Base-by-base conservation (phyloP, 129 eudicot species). In the Smallanthus sonchifolius region DNA sequence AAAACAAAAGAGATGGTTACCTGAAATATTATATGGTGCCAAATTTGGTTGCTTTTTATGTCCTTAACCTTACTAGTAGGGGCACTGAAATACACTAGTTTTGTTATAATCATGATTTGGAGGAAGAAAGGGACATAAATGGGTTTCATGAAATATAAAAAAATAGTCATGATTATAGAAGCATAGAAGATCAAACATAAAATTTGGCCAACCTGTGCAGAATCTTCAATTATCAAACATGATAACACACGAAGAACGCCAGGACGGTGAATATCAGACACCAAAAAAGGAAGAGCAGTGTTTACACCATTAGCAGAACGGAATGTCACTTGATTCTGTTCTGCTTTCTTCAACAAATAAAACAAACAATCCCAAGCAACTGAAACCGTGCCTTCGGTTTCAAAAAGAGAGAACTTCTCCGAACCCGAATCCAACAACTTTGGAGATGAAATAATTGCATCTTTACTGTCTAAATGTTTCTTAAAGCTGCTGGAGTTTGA, bases 201-300 rank as follows among this genome's bases (percentile, higher is more conserved):
- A 4, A 24, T 19, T 37, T 61, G 20, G 37, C 57, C 30, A 62
- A 95, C 99, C 97, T 91, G 99, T 76, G 88, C 76, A 60, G 77
- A 75, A 81, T 95, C 99, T 70, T 95, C 99, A 48, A 87, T 88
- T 37, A 95, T 91, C 82, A 95, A 85, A 80, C 97, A 91, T 4
- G 99, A 95, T 72, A 95, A 84, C 73, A 88, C 91, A 37, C 99
- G 86, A 60, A 95, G 97, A 72, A 90, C 97, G 28, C 99, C 99
- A 37, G 87, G 82, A 60, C 99, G 97, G 54, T 95, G 99, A 15
- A 77, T 79, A 81, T 95, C 93, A 77, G 94, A 87, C 51, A 85
- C 93, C 83, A 95, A 75, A 75, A 95, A 86, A 13, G 97, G 96
- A 73, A 95, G 87, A 73, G 86, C 71, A 61, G 85, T 79, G 17